Conservation (phyloP, 805 yeast genomes). For the Diddensiella transvaalensis region DNA sequence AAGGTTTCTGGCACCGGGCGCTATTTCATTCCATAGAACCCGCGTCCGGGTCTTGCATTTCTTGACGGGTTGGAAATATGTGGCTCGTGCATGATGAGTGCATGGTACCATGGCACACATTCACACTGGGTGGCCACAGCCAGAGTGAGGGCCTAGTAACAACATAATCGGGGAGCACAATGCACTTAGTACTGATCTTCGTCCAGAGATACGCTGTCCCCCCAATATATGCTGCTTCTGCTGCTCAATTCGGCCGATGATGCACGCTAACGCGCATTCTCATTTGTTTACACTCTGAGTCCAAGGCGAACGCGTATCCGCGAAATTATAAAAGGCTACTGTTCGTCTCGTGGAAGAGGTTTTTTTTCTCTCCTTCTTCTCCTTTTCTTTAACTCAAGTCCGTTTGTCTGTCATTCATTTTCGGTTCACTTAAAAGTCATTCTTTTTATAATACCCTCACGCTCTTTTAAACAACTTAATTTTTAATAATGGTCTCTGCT, state of each 20-base stretch:
- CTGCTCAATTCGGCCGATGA: background rate
- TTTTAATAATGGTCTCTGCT: conserved; percentile 10
- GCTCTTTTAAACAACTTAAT: background rate
- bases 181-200: no score
- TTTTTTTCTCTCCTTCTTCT: background rate
- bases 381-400: background rate
- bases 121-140: no score
- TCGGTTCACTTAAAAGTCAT: background rate
- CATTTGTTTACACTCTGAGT: no score
- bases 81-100: conserved; percentile 3
- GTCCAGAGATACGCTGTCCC: background rate
- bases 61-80: background rate
- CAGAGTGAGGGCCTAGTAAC: no score
- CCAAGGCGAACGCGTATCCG: no score
- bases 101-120: background rate
- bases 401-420: no score
- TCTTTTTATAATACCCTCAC: background rate
- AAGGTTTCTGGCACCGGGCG: no score
- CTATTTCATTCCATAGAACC: background rate
- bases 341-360: no score
- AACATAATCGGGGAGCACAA: no score
- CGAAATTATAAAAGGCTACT: background rate
- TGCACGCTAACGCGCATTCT: background rate
- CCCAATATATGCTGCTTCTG: no score
- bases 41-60: background rate